These are phyloP conservation scores for Umbilicus rupestris DNA, from an alignment of 164 flowering plant species.

Conservation along the genomic window DNA sequence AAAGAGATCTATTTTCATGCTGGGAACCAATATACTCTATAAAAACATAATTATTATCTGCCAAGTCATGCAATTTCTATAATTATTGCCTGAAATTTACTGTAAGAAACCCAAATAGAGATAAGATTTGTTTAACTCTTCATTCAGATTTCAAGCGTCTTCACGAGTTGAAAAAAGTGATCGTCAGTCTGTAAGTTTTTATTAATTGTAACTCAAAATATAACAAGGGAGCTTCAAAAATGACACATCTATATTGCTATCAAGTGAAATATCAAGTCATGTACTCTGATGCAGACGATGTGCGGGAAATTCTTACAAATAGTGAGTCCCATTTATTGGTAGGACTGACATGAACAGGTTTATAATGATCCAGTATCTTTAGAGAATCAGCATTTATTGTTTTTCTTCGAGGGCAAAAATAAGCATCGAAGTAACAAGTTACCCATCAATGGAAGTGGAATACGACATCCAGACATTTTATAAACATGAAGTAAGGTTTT, in stretches of 20 bases:
- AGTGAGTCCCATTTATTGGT: neutral
- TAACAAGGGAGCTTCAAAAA: neutral
- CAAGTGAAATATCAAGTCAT: neutral
- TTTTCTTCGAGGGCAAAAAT: no score
- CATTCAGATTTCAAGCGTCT: no score
- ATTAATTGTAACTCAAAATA: no score
- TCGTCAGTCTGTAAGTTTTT: no score
- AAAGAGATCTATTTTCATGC: constrained; percentile 2
- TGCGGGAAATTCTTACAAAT: neutral
- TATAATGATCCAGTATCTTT: no score
- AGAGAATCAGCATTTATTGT: no score
- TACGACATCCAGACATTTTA: no score
- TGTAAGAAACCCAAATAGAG: neutral
- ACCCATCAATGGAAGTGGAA: neutral
- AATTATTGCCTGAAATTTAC: no score
- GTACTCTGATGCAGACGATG: neutral
- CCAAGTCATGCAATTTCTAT: neutral
- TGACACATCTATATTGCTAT: neutral
- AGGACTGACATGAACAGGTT: neutral
- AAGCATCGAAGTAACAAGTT: neutral
- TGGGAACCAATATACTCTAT: no score
- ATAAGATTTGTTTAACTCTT: no score
- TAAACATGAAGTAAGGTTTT: no score
- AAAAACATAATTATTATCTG: neutral
- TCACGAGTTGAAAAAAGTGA: no score